Percentiles rank a stretch among this genome's conserved stretches.
These are phyloP conservation scores for Russula griseocarnosa DNA, from an alignment of 768 basidiomycete genomes.

Conservation along the genomic window DNA sequence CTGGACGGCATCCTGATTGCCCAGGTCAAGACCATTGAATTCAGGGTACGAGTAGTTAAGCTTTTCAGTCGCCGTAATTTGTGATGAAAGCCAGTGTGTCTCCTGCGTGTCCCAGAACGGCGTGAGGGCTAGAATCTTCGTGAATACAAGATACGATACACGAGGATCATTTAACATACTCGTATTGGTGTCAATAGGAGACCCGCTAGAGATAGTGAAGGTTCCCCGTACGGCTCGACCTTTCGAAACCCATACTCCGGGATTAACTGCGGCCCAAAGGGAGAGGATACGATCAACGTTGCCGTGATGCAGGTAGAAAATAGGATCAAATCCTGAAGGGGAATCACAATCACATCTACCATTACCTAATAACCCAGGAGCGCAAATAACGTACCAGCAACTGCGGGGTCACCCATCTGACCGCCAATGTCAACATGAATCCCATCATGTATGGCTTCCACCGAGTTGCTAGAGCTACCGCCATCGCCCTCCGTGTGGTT, in stretches of 20 bases:
- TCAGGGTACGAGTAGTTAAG: constrained; percentile 52
- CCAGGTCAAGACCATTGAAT: constrained; percentile 40
- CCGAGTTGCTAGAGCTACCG: constrained; percentile 42
- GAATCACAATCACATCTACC: constrained; percentile 26
- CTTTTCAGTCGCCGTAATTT: constrained; percentile 32
- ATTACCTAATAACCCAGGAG: not conserved
- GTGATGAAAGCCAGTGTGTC: constrained; percentile 40
- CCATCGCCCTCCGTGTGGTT: constrained; percentile 42
- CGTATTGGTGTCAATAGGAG: not conserved
- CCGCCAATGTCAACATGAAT: constrained; percentile 37
- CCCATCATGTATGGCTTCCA: constrained; percentile 50
- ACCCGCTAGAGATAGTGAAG: constrained; percentile 18
- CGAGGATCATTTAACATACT: constrained; percentile 3
- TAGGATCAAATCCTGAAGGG: constrained; percentile 48
- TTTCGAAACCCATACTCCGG: constrained; percentile 38
- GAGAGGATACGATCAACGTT: constrained; percentile 52
- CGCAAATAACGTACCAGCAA: constrained; percentile 45
- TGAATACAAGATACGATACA: not conserved
- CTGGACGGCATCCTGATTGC: constrained; percentile 32
- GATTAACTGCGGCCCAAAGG: constrained; percentile 48
- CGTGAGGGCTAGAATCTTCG: constrained; percentile 36
- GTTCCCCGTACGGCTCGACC: constrained; percentile 25
- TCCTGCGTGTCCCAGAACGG: constrained; percentile 44
- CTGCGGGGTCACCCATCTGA: constrained; percentile 26
- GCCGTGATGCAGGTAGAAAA: constrained; percentile 51